Evolutionary conservation across 2,329 filamentous ascomycete genomes (phyloP), one percentile per base, ranked within the genome.

Genomic region (Penicillium verrucosum): DNA sequence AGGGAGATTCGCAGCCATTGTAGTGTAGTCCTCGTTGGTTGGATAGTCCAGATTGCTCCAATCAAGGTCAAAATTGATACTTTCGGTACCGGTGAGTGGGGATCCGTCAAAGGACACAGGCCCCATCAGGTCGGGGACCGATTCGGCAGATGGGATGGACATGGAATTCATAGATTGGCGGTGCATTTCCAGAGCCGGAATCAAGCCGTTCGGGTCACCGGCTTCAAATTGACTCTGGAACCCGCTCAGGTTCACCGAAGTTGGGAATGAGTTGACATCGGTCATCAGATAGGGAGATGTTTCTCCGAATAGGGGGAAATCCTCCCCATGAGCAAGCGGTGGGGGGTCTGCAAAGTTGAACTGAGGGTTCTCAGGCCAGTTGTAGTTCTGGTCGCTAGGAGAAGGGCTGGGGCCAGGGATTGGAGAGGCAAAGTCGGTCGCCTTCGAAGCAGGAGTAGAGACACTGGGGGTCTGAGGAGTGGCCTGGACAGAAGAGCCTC

Each of bases 381-480:
- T 49, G 10, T 56, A 36, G 9, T 53, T 42, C 30, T 60, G 44
- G 32, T 58, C 60, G 27, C 51, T 65, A 14, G 72, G 69, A 12
- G 71, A 73, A 5, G 67, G 62, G 23, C 64, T 65, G 14, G 65
- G 62, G 3, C 68, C 70, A 32, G 64, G 70, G 9, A 64, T 53
- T 68, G 74, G 69, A 34, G 87, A 89, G 25, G 82, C 79, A 36
- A 81, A 75, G 21, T 78, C 75, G 48, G 82, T 80, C 54, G 80
- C 82, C 68, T 81, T 72, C 53, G 85, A 79, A 64, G 81, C 83
- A 36, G 82, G 84, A 11, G 88, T 88, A 30, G 86, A 86, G 1
- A 88, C 77, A 65, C 81, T 82, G 54, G 82, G 82, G 11, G 87
- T 81, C 61, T 82, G 79, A 36, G 87, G 86, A 25, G 60, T 85